Conservation (phyloP, 345 rosid genomes). For the Mangifera indica region DNA sequence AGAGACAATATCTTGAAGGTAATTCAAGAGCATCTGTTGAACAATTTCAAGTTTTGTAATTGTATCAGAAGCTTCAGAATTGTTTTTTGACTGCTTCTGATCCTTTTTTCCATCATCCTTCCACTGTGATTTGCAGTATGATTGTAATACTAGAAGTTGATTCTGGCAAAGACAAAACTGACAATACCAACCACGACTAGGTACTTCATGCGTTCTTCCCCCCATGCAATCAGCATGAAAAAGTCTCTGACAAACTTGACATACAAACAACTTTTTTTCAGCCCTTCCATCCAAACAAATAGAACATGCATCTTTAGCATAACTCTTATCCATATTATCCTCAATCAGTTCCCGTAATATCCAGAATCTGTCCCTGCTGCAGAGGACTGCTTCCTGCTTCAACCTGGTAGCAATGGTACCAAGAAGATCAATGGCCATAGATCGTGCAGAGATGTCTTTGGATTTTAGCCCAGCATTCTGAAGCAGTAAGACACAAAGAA, state of each 20-base stretch:
- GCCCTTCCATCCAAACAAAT: conserved; percentile 65
- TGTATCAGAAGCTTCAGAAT: conserved; percentile 41
- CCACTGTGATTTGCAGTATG: conserved; percentile 62
- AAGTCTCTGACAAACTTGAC: conserved; percentile 75
- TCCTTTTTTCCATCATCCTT: conserved; percentile 43
- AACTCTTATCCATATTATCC: conserved; percentile 37
- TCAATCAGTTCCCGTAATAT: conserved; percentile 50
- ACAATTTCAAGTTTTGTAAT: conserved; percentile 64
- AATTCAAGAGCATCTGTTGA: conserved; percentile 89
- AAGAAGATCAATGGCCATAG: conserved; percentile 92
- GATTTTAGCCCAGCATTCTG: conserved; percentile 98
- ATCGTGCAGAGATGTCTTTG: conserved; percentile 81
- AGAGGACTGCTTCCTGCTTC: conserved; percentile 75
- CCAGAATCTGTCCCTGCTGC: conserved; percentile 63
- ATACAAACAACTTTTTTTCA: conserved; percentile 55
- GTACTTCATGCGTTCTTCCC: conserved; percentile 66
- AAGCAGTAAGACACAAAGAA: conserved; percentile 89
- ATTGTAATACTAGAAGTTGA: conserved; percentile 82
- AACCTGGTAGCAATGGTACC: conserved; percentile 92
- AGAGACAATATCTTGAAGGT: conserved; percentile 83
- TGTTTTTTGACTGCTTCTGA: conserved; percentile 20
- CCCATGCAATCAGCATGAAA: conserved; percentile 96
- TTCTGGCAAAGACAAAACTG: conserved; percentile 76
- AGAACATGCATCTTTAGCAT: conserved; percentile 60
- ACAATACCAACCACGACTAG: conserved; percentile 71